These are phyloP conservation scores for Mycogone perniciosa DNA, from an alignment of 2,329 filamentous ascomycete species.

Conservation along the genomic window DNA sequence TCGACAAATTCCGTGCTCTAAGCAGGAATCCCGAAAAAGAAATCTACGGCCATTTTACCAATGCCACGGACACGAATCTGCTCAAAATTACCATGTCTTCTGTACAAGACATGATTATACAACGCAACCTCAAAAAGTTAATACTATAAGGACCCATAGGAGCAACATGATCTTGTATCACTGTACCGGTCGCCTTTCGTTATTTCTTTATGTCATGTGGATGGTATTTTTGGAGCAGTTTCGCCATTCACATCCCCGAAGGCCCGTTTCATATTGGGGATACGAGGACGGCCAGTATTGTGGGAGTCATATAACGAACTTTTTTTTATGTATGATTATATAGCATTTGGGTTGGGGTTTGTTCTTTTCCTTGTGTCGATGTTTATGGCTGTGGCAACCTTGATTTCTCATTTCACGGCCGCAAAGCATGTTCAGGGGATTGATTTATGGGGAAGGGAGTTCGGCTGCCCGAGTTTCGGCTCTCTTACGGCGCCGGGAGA, in stretches of 20 bases:
- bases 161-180: neutral
- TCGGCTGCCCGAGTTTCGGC: neutral
- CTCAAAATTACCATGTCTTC: slow-evolving; percentile 82
- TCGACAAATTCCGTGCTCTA: slow-evolving; percentile 71
- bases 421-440: neutral
- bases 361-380: neutral
- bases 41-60: slow-evolving; percentile 58
- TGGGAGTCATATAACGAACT: too few species aligned
- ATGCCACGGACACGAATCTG: slow-evolving; percentile 62
- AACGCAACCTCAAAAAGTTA: slow-evolving; percentile 73
- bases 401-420: neutral
- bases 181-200: neutral
- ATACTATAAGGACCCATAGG: slow-evolving; percentile 38
- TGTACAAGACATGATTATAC: slow-evolving; percentile 83
- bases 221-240: neutral
- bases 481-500: neutral
- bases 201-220: neutral
- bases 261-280: neutral
- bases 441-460: neutral
- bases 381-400: too few species aligned
- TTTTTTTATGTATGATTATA: neutral
- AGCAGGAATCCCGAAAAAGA: slow-evolving; percentile 63
- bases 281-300: too few species aligned
- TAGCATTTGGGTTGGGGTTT: neutral
- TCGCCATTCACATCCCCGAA: neutral